Evolutionary conservation across 108 stramenopile genomes (phyloP).

Genomic region (Stephanodiscus triporus): DNA sequence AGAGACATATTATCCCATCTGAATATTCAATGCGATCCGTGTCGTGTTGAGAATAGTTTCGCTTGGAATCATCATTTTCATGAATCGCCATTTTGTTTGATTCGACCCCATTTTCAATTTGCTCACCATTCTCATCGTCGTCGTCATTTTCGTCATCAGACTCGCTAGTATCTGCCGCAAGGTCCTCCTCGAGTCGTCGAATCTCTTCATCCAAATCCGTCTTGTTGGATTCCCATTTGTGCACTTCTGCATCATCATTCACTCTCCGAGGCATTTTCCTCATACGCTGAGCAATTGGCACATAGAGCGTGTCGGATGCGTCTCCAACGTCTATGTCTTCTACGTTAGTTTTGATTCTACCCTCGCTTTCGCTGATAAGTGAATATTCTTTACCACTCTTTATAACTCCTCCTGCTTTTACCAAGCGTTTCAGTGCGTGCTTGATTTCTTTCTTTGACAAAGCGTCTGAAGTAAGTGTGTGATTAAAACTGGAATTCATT

Average conservation of each 20-base stretch:
- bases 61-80: constrained; percentile 12
- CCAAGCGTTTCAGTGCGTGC: constrained; percentile 47
- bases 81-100: constrained; percentile 15
- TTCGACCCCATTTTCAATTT: neutral
- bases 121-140: constrained; percentile 30
- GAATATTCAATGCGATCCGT: neutral
- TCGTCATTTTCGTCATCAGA: constrained; percentile 33
- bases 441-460: constrained; percentile 49
- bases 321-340: constrained; percentile 12
- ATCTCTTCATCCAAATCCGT: constrained; percentile 84
- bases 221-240: constrained; percentile 3
- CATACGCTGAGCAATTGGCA: constrained; percentile 67
- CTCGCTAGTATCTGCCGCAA: constrained; percentile 41
- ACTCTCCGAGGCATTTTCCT: constrained; percentile 8
- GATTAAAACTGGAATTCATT: constrained; percentile 3
- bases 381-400: constrained; percentile 54
- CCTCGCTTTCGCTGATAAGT: neutral
- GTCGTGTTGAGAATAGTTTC: constrained; percentile 13
- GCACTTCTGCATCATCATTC: constrained; percentile 10
- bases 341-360: neutral
- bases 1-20: constrained; percentile 62
- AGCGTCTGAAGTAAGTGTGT: neutral
- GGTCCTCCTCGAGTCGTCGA: constrained; percentile 71
- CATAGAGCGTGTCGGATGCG: constrained; percentile 7
- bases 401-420: constrained; percentile 36